Percentiles rank a stretch among this genome's conserved stretches.
Conservation (phyloP, 2,329 filamentous ascomycete species). For the Beauveria scarabaeidicola region DNA sequence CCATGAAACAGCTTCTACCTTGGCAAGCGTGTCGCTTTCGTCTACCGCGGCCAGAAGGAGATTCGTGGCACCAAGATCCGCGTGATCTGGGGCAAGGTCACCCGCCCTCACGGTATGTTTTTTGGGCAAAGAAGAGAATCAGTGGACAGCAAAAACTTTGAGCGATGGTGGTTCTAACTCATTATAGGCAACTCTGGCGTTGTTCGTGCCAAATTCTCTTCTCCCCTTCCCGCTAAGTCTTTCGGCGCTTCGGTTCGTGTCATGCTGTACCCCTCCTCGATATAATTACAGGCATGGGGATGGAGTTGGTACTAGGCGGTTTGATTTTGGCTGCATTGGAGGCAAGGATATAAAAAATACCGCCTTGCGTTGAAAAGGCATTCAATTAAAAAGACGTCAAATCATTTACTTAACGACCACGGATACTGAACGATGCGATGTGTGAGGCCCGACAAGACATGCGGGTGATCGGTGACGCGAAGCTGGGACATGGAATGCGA, state of each 20-base stretch:
- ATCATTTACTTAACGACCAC: slow-evolving; percentile 17
- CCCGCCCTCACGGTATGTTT: slow-evolving; percentile 75
- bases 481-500: neutral
- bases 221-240: slow-evolving; percentile 91
- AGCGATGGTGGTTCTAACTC: slow-evolving; percentile 12
- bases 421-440: neutral
- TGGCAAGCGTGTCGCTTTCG: slow-evolving; percentile 97
- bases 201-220: slow-evolving; percentile 93
- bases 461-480: neutral
- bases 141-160: neutral
- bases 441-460: slow-evolving; percentile 1
- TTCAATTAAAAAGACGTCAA: slow-evolving; percentile 44
- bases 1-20: slow-evolving; percentile 67
- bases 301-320: slow-evolving; percentile 56
- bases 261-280: slow-evolving; percentile 97
- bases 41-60: slow-evolving; percentile 94
- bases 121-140: neutral
- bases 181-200: slow-evolving; percentile 85
- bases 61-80: slow-evolving; percentile 97
- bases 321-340: slow-evolving; percentile 52
- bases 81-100: slow-evolving; percentile 99
- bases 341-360: slow-evolving; percentile 47
- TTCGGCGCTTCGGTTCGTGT: slow-evolving; percentile 94
- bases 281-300: slow-evolving; percentile 59
- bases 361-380: slow-evolving; percentile 43